Evolutionary conservation across 106 monocot species (phyloP).

Genomic region (Allium fistulosum): DNA sequence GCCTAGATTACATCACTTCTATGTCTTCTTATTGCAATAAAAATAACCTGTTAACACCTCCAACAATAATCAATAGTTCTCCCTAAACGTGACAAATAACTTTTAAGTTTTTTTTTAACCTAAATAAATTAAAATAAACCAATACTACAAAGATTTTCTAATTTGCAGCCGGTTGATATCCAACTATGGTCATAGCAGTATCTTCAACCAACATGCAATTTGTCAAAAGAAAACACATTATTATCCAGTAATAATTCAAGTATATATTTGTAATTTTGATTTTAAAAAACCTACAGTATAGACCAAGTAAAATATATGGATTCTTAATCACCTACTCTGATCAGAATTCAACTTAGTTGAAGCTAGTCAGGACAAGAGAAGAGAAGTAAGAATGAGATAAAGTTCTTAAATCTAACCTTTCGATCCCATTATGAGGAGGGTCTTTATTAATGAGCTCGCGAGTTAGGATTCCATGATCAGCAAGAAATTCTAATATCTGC

Average conservation of each 20-base stretch:
- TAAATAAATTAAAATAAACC: no score
- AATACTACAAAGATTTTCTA: no score
- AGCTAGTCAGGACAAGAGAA: background rate
- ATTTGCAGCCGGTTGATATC: no score
- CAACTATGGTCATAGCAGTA: no score
- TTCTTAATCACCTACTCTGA: background rate
- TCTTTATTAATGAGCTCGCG: conserved; percentile 53
- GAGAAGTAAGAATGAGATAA: background rate
- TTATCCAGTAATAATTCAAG: background rate
- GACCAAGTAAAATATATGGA: background rate
- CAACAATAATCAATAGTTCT: no score
- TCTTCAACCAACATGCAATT: background rate
- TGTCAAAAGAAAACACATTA: conserved; percentile 1
- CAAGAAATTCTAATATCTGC: conserved; percentile 86
- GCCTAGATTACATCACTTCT: no score
- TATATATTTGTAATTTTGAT: background rate
- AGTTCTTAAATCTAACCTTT: conserved; percentile 50
- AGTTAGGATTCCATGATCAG: conserved; percentile 47
- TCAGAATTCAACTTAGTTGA: background rate
- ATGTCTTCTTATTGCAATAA: no score
- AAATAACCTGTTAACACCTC: no score
- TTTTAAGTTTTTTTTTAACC: no score
- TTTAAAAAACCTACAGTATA: background rate
- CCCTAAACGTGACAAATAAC: no score
- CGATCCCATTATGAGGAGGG: conserved; percentile 68